These are phyloP conservation scores for Ramaria rubella DNA, from an alignment of 768 basidiomycete species.

Conservation along the genomic window DNA sequence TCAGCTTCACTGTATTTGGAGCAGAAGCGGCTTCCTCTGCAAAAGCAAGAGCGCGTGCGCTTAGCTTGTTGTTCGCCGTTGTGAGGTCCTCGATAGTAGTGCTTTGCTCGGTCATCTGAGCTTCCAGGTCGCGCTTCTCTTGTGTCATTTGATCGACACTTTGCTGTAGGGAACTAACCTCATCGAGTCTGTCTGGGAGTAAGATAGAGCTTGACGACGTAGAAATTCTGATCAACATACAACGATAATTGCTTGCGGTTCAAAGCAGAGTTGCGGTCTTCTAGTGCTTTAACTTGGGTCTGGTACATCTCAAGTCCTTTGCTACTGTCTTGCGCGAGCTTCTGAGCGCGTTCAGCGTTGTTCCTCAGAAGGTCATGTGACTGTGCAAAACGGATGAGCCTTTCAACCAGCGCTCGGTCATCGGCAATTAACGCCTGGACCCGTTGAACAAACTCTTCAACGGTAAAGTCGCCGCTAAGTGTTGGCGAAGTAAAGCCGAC, in stretches of 20 bases:
- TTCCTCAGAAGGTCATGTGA: constrained; percentile 88
- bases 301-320: constrained; percentile 82
- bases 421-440: constrained; percentile 80
- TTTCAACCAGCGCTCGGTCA: constrained; percentile 76
- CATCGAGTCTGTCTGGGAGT: constrained; percentile 48
- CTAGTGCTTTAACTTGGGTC: constrained; percentile 74
- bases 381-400: constrained; percentile 77
- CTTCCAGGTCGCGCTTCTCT: constrained; percentile 69
- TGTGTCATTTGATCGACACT: constrained; percentile 49
- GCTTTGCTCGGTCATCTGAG: constrained; percentile 60
- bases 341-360: constrained; percentile 88
- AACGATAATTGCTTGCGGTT: constrained; percentile 47
- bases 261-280: constrained; percentile 60
- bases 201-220: constrained; percentile 1
- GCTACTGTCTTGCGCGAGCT: constrained; percentile 78
- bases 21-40: constrained; percentile 61
- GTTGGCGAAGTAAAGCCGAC: constrained; percentile 18
- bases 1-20: constrained; percentile 51
- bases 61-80: constrained; percentile 73
- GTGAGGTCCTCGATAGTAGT: constrained; percentile 67
- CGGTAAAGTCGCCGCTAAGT: constrained; percentile 38
- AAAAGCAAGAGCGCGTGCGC: constrained; percentile 60
- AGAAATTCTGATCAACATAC: constrained; percentile 36
- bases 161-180: constrained; percentile 53
- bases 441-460: constrained; percentile 71